phyloP scores from a whole-genome alignment of 495 filamentous ascomycete genomes.

The Aspergillus taichungensis region DNA sequence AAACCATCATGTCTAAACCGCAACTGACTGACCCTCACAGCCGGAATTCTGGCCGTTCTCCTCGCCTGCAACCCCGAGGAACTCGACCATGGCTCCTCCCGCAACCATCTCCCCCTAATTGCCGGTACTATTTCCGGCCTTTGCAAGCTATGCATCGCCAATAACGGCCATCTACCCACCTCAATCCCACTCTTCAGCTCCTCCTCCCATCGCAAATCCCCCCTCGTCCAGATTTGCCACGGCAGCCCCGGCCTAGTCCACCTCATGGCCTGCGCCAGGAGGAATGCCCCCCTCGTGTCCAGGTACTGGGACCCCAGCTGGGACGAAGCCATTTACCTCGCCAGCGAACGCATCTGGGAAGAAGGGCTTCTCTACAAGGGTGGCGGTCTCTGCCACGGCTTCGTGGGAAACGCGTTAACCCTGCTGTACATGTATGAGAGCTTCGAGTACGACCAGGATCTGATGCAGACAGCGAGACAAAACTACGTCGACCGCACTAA shows the following conservation, averaged over 20 bases:
- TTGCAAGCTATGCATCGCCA: conserved; percentile 24
- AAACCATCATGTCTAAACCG: neutral
- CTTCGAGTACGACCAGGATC: conserved; percentile 21
- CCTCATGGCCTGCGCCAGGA: conserved; percentile 26
- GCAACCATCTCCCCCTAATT: conserved; percentile 25
- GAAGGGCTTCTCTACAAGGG: conserved; percentile 42
- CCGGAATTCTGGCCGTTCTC: conserved; percentile 36
- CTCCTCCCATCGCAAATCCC: conserved; percentile 12
- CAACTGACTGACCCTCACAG: conserved; percentile 6
- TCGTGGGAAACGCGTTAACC: conserved; percentile 38
- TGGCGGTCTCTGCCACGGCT: conserved; percentile 38
- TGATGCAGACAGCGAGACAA: conserved; percentile 14
- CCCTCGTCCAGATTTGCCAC: conserved; percentile 40
- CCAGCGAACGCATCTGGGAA: conserved; percentile 36
- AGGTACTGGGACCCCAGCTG: conserved; percentile 33
- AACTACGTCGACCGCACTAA: conserved; percentile 13
- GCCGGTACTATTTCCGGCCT: conserved; percentile 32
- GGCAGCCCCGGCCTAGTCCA: conserved; percentile 34
- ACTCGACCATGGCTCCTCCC: conserved; percentile 8
- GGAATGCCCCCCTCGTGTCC: conserved; percentile 15
- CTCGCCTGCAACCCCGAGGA: conserved; percentile 27
- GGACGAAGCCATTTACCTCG: conserved; percentile 28
- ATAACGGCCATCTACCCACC: conserved; percentile 37
- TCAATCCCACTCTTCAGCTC: conserved; percentile 15
- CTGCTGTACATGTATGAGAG: conserved; percentile 27